phyloP scores from a whole-genome alignment of 2,329 filamentous ascomycete genomes.

The Whalleya microplaca region DNA sequence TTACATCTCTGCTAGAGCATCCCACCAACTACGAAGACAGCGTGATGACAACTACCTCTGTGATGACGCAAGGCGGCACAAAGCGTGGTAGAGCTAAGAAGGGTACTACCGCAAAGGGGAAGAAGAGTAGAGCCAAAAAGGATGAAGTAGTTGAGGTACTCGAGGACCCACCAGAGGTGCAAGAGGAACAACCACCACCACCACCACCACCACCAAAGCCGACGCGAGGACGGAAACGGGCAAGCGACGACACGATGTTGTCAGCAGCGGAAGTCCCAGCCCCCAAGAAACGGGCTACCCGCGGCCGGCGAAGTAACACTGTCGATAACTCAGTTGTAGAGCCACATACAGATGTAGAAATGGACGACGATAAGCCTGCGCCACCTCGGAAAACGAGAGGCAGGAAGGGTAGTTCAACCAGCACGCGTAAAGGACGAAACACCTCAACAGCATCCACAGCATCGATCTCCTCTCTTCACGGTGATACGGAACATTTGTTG shows the following conservation, averaged over 20 bases:
- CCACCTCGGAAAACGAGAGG: slow-evolving; percentile 39
- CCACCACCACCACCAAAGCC: slow-evolving; percentile 43
- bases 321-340: slow-evolving; percentile 45
- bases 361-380: slow-evolving; percentile 40
- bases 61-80: slow-evolving; percentile 57
- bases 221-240: slow-evolving; percentile 63
- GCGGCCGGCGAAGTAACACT: slow-evolving; percentile 52
- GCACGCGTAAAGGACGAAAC: slow-evolving; percentile 48
- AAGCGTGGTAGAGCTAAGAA: slow-evolving; percentile 61
- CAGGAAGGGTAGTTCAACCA: slow-evolving; percentile 52
- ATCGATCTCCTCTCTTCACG: slow-evolving; percentile 41
- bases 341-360: slow-evolving; percentile 43
- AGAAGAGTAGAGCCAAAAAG: slow-evolving; percentile 55
- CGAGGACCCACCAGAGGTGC: slow-evolving; percentile 41
- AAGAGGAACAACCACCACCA: slow-evolving; percentile 34
- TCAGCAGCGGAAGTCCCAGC: slow-evolving; percentile 52
- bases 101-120: slow-evolving; percentile 49
- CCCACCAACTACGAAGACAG: slow-evolving; percentile 60
- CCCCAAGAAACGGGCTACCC: slow-evolving; percentile 62
- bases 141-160: slow-evolving; percentile 55
- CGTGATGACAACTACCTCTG: slow-evolving; percentile 62
- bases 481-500: slow-evolving; percentile 48
- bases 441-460: slow-evolving; percentile 54
- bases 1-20: slow-evolving; percentile 51
- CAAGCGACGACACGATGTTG: slow-evolving; percentile 56